These are phyloP conservation scores for Papilionanthe hybrid DNA, from an alignment of 116 monocot genomes.

Conservation along the genomic window DNA sequence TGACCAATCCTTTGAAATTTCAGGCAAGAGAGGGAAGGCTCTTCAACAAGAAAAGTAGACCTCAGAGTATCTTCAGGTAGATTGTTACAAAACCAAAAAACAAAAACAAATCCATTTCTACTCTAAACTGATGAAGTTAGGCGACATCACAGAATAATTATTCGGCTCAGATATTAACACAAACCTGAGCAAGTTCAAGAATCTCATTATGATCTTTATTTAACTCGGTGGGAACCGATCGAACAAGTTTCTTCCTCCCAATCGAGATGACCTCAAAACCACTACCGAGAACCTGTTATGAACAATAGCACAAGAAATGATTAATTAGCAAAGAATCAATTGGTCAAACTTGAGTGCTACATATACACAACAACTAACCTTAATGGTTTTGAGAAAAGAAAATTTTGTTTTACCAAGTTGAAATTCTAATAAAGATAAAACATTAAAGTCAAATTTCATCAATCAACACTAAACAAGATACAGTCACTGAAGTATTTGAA, in stretches of 20 bases:
- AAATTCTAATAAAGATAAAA: background rate
- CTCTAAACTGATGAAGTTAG: background rate
- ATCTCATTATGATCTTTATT: constrained; percentile 97
- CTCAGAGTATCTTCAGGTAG: too few species aligned
- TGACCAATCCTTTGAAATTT: background rate
- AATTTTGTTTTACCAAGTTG: background rate
- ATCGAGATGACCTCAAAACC: constrained; percentile 91
- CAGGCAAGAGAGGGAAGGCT: background rate
- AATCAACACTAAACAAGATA: background rate
- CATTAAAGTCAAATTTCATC: background rate
- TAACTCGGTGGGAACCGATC: constrained; percentile 98
- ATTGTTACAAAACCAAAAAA: background rate
- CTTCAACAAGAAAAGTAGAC: background rate
- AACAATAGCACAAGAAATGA: background rate
- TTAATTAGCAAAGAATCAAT: background rate
- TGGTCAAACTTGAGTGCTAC: background rate
- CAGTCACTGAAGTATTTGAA: background rate
- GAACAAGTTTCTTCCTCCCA: constrained; percentile 81
- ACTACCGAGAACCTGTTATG: constrained; percentile 68
- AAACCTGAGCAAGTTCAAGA: constrained; percentile 95
- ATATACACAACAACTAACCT: background rate
- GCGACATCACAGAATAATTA: background rate
- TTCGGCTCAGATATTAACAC: background rate
- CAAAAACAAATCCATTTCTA: background rate
- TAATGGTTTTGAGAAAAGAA: background rate